Base-by-base conservation (phyloP, 805 yeast species). In the Wickerhamiella hasegawae region DNA sequence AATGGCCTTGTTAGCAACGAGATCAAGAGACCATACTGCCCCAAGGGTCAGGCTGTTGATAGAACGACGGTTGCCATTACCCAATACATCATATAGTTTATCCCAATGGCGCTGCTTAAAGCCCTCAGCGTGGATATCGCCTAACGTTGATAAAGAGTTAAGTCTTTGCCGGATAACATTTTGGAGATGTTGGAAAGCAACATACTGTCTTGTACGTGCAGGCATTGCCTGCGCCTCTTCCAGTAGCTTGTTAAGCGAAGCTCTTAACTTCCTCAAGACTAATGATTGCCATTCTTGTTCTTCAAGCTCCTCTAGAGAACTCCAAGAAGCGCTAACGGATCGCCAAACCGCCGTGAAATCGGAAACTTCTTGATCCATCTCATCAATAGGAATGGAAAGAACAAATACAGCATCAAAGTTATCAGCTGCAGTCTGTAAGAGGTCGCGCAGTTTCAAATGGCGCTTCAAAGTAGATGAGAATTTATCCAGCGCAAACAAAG, bases 81-180 rank as follows among this genome's bases (percentile, higher is more conserved):
- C 24, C 24, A n/a, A n/a, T n/a, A n/a, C n/a, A n/a, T n/a, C n/a
- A 42, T 68, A 68, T 2, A 76, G 51, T 8, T 47, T 41, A 14
- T 56, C 57, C 84, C 94, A 73, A 47, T 85, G 96, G 17, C 84
- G 60, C 0, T 63, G 64, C 36, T 68, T 68, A 41, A 85, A 53
- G 0, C 71, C 65, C 0, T 66, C 76, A 3, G 73, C 66, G 37
- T 66, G 69, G 37, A 82, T 54, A 3, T 65, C 68, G 2, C 52
- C 41, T 1, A 77, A 25, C 5, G 63, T 28, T 1, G 66, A 51
- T 26, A 58, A 49, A 20, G 63, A 47, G 37, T 62, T 56, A 11
- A 68, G 44, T 31, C 63, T 45, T 2, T 51, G 50, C 32, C 67
- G 68, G 6, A 78, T 51, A 1, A 44, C 41, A 6, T 49, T 51